Evolutionary conservation across 2,329 filamentous ascomycete genomes (phyloP).

Genomic region (Venturia carpophila): DNA sequence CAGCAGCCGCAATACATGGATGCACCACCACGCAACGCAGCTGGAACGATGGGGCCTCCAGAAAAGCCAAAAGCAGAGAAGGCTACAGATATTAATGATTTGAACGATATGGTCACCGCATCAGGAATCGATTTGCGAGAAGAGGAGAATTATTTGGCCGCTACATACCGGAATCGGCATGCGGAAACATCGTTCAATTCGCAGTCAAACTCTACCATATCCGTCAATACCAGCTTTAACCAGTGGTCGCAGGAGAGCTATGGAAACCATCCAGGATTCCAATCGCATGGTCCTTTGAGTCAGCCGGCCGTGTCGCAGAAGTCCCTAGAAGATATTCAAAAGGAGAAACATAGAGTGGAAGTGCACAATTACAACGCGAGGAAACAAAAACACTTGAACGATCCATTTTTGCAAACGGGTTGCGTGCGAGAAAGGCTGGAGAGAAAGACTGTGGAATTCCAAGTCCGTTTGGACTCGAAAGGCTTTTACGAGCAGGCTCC

Average conservation of each 20-base stretch:
- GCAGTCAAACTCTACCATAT: background rate
- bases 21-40: background rate
- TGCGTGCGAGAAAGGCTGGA: constrained; percentile 47
- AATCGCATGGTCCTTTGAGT: constrained; percentile 26
- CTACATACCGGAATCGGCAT: constrained; percentile 50
- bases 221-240: constrained; percentile 8
- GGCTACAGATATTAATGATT: constrained; percentile 58
- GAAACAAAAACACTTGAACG: constrained; percentile 60
- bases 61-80: constrained; percentile 41
- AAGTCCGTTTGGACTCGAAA: constrained; percentile 52
- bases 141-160: constrained; percentile 74
- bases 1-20: constrained; percentile 9
- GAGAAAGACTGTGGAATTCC: constrained; percentile 51
- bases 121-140: constrained; percentile 82
- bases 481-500: constrained; percentile 39
- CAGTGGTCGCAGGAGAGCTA: constrained; percentile 23
- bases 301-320: constrained; percentile 58
- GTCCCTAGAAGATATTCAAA: constrained; percentile 56
- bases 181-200: constrained; percentile 1
- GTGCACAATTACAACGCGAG: constrained; percentile 53
- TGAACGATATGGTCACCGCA: constrained; percentile 74
- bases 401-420: constrained; percentile 64
- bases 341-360: constrained; percentile 58
- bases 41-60: constrained; percentile 51
- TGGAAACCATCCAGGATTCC: constrained; percentile 18